Base-by-base conservation (phyloP, 163 green algal genomes). In the Chlamydomonas reinhardtii region DNA sequence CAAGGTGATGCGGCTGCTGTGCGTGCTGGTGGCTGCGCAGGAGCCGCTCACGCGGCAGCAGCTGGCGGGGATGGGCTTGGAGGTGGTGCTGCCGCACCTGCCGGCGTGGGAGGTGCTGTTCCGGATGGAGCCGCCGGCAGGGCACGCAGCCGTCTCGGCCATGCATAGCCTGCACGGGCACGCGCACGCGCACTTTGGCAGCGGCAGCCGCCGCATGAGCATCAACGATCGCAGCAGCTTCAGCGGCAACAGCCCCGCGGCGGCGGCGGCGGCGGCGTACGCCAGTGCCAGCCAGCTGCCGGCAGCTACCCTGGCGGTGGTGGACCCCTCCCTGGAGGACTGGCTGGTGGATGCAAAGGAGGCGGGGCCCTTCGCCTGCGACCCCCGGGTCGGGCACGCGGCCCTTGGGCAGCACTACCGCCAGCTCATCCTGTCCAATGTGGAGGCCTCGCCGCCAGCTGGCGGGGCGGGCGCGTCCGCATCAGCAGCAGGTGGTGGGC, bases 1-100 rank as follows among this genome's bases (percentile, higher is more conserved):
- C 48, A 56, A 85, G 68, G 54, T 86, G 16, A 86, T 79, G 79
- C 79, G 54, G 69, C 69, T 86, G 79, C 54, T 86, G 32, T 78
- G 69, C 2, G 79, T 78, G 34, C n/a, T 61, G 69, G 79, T 86
- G 35, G 79, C 79, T 4, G 68, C 79, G 1, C 69, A 78, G 69
- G 79, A 78, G 79, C 79, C 54, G 32, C 79, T 86, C 4, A 73
- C 34, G 8, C 39, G 19, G n/a, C 17, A 48, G 8, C 79, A 86
- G 68, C 69, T 86, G 31, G 69, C 54, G 16, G 25, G 32, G 54
- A 86, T 86, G 79, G 79, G 79, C 4, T 56, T 86, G 22, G 79
- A 86, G 4, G 69, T 19, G 0, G 79, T 73, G 54, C 52, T 86
- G 52, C 34, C 59, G 32, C 24, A 62, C 35, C 69, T 86, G 52